Evolutionary conservation across 1,284 basidiomycete genomes (phyloP), one percentile per base, ranked within the genome.

Genomic region (Irpex sp.): DNA sequence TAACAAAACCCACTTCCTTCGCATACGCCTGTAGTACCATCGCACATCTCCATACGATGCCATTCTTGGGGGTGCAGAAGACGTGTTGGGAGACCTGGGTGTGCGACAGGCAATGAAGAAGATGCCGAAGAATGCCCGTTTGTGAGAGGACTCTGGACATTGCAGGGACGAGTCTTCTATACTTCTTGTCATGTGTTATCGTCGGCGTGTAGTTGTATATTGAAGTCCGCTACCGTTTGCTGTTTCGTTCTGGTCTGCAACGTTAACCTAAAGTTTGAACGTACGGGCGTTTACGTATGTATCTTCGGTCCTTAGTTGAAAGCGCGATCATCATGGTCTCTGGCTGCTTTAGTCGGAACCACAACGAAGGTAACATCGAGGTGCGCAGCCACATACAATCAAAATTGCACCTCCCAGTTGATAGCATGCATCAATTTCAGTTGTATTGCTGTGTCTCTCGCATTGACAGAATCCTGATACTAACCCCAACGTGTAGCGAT

Each of bases 41-140:
- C 77, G 82, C 64, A 85, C 83, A 15, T 79, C 83, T 48, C 79
- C 83, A 4, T 85, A 83, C 64, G 83, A 85, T 61, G 74, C 83
- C 3, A 77, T 85, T 17, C 77, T 85, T 8, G 83, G 83, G 52
- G 81, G 81, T n/a, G 74, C 74, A 11, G 76, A 78, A 65, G 76
- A 78, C 67, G 85, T 88, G 5, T 70, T 88, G 63, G 85, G 83
- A 5, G 87, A 89, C 70, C 76, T 89, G 17, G 87, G 86, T 57
- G 85, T 88, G 21, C 75, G 86, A 47, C 87, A 88, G 69, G 86
- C 85, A 0, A 78, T 88, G 64, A 81, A 81, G 68, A 81, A 79
- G 68, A 85, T 89, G 80, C 86, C 86, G 17, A 81, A 78, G 73
- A 77, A 82, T 65, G 78, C 77, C n/a, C 77, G 83, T 36, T 69